Percentiles rank a stretch among this genome's conserved stretches.
Conservation (phyloP, 257 asterid species). For the Henckelia pumila region DNA sequence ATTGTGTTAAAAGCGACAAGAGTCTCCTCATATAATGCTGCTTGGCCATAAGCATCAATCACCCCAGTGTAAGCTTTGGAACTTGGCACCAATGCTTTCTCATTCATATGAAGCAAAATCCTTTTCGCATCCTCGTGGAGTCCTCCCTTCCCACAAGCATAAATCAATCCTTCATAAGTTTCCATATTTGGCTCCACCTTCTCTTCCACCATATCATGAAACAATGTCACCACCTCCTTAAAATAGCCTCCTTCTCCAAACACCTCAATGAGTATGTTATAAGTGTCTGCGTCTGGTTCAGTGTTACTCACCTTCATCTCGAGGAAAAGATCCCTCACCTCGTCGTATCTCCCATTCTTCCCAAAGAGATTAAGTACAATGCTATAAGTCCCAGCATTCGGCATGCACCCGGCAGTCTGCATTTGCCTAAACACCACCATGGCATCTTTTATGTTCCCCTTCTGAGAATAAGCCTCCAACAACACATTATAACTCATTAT, state of each 20-base stretch:
- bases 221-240: constrained; percentile 97
- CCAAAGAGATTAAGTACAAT: constrained; percentile 82
- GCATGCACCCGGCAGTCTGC: constrained; percentile 82
- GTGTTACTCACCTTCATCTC: constrained; percentile 95
- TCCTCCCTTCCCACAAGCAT: constrained; percentile 94
- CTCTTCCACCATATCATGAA: constrained; percentile 92
- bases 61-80: constrained; percentile 74
- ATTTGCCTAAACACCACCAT: constrained; percentile 89
- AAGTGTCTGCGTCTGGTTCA: constrained; percentile 84
- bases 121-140: constrained; percentile 74
- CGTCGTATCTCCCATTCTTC: constrained; percentile 80
- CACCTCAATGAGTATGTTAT: constrained; percentile 81
- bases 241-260: constrained; percentile 97
- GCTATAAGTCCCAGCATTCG: constrained; percentile 84
- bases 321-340: constrained; percentile 86
- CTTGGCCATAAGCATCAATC: constrained; percentile 91
- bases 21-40: constrained; percentile 88
- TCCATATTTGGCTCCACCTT: constrained; percentile 94
- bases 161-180: constrained; percentile 87
- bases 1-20: constrained; percentile 91
- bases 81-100: constrained; percentile 74
- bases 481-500: constrained; percentile 77
- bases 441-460: constrained; percentile 75
- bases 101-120: constrained; percentile 75
- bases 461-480: constrained; percentile 75